Conservation (phyloP, 139 green algal genomes). For the Micractinium conductrix region DNA sequence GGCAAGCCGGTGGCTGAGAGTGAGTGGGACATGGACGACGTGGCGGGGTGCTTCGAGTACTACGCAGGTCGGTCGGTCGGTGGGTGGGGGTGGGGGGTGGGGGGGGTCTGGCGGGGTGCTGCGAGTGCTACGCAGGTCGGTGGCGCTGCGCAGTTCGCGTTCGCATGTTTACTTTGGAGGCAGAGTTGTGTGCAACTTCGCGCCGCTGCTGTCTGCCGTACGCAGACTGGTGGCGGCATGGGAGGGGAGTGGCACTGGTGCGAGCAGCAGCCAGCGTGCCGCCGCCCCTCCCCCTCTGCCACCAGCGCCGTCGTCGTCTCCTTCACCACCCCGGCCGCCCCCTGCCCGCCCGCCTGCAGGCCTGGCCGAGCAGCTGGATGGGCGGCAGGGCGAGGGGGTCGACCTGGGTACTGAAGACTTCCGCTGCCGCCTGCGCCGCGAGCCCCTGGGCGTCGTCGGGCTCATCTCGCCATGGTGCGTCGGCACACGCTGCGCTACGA, state of each 20-base stretch:
- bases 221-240: no score
- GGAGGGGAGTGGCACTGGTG: no score
- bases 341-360: conserved; percentile 7
- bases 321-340: no score
- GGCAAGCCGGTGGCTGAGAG: conserved; percentile 91
- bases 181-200: no score
- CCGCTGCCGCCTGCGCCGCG: conserved; percentile 32
- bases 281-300: no score
- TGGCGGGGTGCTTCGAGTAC: conserved; percentile 78
- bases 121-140: conserved; percentile 75
- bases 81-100: not conserved
- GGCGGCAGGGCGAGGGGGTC: conserved; percentile 61
- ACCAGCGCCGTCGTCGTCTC: no score
- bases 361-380: conserved; percentile 85
- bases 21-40: conserved; percentile 84
- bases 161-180: no score
- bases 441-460: conserved; percentile 59
- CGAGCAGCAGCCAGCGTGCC: not conserved
- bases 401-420: conserved; percentile 76
- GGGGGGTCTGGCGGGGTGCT: conserved; percentile 55
- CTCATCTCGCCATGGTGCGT: conserved; percentile 93
- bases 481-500: no score
- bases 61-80: conserved; percentile 50
- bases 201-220: no score
- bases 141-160: not conserved